phyloP scores from a whole-genome alignment of 2,329 filamentous ascomycete genomes.

The Coleophoma eucalyptorum region DNA sequence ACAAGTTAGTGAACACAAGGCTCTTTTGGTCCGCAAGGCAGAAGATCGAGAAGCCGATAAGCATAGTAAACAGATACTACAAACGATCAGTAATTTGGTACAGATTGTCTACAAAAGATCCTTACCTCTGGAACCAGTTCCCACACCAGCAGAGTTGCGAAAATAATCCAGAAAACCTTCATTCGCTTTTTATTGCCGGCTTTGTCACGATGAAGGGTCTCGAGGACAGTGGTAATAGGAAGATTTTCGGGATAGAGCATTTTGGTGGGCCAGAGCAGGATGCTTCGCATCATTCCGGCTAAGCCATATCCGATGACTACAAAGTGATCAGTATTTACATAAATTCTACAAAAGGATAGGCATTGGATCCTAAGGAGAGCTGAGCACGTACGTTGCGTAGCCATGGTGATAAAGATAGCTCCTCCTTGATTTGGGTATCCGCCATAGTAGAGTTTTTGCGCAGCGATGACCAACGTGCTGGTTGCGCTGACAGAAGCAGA shows the following conservation, averaged over 20 bases:
- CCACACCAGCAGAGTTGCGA: constrained; percentile 37
- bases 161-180: constrained; percentile 36
- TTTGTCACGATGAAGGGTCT: constrained; percentile 31
- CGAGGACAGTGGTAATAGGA: constrained; percentile 43
- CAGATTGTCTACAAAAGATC: background rate
- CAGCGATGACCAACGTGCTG: constrained; percentile 65
- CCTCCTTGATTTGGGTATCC: constrained; percentile 56
- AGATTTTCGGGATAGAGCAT: constrained; percentile 61
- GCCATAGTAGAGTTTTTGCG: constrained; percentile 63
- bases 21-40: constrained; percentile 38
- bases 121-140: constrained; percentile 37
- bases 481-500: constrained; percentile 34
- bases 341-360: background rate
- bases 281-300: constrained; percentile 53
- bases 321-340: background rate
- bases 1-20: constrained; percentile 40
- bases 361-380: background rate
- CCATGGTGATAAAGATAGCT: constrained; percentile 51
- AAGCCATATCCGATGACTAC: constrained; percentile 55
- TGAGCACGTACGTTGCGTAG: constrained; percentile 40
- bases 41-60: constrained; percentile 35
- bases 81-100: background rate
- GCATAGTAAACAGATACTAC: constrained; percentile 33
- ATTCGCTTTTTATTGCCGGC: constrained; percentile 31
- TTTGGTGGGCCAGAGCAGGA: constrained; percentile 52